These are phyloP conservation scores for Claviceps sp. DNA, from an alignment of 2,329 filamentous ascomycete species.

Conservation along the genomic window DNA sequence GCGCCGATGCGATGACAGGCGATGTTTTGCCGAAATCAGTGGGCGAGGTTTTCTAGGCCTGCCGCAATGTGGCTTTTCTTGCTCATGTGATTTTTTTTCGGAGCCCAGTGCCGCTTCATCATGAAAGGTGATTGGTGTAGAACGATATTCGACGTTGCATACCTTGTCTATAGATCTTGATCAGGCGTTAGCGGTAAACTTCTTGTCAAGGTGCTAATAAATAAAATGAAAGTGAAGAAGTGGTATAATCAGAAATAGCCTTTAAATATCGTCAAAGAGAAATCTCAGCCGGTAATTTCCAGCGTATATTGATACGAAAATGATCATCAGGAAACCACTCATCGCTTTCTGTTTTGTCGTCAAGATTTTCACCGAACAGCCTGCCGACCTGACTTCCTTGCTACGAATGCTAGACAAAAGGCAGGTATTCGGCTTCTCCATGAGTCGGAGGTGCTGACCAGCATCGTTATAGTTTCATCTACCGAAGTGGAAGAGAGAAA, in stretches of 20 bases:
- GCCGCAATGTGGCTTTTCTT: slow-evolving; percentile 80
- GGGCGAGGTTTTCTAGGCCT: slow-evolving; percentile 99
- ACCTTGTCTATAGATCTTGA: slow-evolving; percentile 19
- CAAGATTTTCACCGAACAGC: too few species aligned
- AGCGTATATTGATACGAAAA: slow-evolving; percentile 57
- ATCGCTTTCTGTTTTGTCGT: too few species aligned
- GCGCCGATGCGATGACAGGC: background rate
- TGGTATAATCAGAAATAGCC: slow-evolving; percentile 63
- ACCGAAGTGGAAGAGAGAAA: too few species aligned
- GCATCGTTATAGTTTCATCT: too few species aligned
- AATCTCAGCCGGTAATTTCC: slow-evolving; percentile 93
- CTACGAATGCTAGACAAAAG: too few species aligned
- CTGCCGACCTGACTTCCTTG: too few species aligned
- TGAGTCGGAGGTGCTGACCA: too few species aligned
- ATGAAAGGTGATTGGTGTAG: slow-evolving; percentile 27
- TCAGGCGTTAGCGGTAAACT: slow-evolving; percentile 18
- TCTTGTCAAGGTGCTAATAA: slow-evolving; percentile 2
- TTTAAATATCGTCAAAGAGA: slow-evolving; percentile 67
- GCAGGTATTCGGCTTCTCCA: too few species aligned
- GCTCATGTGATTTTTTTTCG: slow-evolving; percentile 63
- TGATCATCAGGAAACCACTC: slow-evolving; percentile 39
- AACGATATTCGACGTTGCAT: slow-evolving; percentile 12
- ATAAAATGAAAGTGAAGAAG: slow-evolving; percentile 4
- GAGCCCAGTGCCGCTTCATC: slow-evolving; percentile 98
- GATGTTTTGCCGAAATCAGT: slow-evolving; percentile 47